Evolutionary conservation across 805 yeast genomes (phyloP), one percentile per base, ranked within the genome.

Genomic region (Nakazawaea ambrosiae): DNA sequence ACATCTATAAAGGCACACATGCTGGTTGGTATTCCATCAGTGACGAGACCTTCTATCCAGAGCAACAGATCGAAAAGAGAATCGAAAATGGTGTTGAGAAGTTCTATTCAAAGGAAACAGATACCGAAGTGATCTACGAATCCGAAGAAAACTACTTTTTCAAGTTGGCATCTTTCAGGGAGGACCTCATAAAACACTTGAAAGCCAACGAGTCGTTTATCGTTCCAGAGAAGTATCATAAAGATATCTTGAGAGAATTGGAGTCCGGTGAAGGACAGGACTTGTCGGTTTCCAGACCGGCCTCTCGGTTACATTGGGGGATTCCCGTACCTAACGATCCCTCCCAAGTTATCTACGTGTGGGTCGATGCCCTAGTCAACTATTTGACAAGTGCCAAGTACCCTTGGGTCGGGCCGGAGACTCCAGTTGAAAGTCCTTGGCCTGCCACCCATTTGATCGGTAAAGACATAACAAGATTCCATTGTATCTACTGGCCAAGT

Each of bases 351-450:
- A 78, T 92, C 37, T 92, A 92, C 51, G 98, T 92, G 12, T 92
- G 98, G 98, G 81, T 92, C 42, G 98, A 92, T 61, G 98, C 98
- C 0, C 65, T 92, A 31, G 68, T 82, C 31, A 92, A 88, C 56
- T 92, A 92, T 52, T 38, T 87, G 4, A 84, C 97, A 1, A 70
- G 86, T 1, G 62, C 75, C 3, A 86, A 85, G 2, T 83, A 70
- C 34, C 79, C 81, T 2, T 39, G 49, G 4, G 14, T 4, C 5
- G 16, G 19, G 4, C n/a, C n/a, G n/a, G 47, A 45, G 14, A 43
- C 26, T 32, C 50, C 24, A 35, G 48, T 20, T n/a, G 43, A 40
- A 6, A 33, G 46, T 19, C 58, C 58, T 39, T 52, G 28, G 48
- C 55, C 40, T 24, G 81, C 86, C 0, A 76, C 80, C 0, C 97